Conservation (phyloP, 2,329 filamentous ascomycete genomes). For the Dothidotthia symphoricarpi region DNA sequence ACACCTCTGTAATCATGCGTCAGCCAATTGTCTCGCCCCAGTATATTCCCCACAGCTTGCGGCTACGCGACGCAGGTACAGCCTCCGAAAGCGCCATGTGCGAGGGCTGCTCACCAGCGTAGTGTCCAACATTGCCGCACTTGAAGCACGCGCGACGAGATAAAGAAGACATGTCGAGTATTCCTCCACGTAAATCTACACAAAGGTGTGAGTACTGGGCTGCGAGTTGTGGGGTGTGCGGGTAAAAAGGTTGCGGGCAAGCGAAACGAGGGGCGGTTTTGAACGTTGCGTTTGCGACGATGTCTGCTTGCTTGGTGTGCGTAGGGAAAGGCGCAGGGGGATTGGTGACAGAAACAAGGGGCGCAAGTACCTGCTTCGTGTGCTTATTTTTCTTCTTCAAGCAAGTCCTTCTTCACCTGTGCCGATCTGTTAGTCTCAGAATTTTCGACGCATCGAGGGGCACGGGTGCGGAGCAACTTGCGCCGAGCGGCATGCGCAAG, state of each 20-base stretch:
- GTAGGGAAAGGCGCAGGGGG: slow-evolving; percentile 4
- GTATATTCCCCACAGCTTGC: slow-evolving; percentile 7
- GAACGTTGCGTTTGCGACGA: slow-evolving; percentile 23
- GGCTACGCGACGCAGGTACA: slow-evolving; percentile 21
- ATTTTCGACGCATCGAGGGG: slow-evolving; percentile 33
- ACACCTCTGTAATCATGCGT: slow-evolving; percentile 66
- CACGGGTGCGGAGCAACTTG: slow-evolving; percentile 22
- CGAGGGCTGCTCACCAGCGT: slow-evolving; percentile 46
- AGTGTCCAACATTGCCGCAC: slow-evolving; percentile 55
- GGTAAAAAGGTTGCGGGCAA: slow-evolving; percentile 15
- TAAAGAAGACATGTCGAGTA: slow-evolving; percentile 51
- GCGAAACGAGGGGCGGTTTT: slow-evolving; percentile 16
- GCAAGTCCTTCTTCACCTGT: slow-evolving; percentile 41
- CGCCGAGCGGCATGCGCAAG: slow-evolving; percentile 16
- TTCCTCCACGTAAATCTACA: slow-evolving; percentile 33
- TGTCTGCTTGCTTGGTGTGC: slow-evolving; percentile 10
- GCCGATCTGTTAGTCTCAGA: slow-evolving; percentile 28
- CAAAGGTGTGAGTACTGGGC: slow-evolving; percentile 19
- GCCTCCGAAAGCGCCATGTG: slow-evolving; percentile 6
- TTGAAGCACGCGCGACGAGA: slow-evolving; percentile 56
- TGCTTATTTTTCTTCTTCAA: slow-evolving; percentile 24
- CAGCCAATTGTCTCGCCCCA: slow-evolving; percentile 12
- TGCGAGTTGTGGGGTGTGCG: slow-evolving; percentile 10
- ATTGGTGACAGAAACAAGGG: slow-evolving; percentile 1
- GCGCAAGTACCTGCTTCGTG: slow-evolving; percentile 31